phyloP scores from a whole-genome alignment of 495 filamentous ascomycete species.

The Neurospora sp. region DNA sequence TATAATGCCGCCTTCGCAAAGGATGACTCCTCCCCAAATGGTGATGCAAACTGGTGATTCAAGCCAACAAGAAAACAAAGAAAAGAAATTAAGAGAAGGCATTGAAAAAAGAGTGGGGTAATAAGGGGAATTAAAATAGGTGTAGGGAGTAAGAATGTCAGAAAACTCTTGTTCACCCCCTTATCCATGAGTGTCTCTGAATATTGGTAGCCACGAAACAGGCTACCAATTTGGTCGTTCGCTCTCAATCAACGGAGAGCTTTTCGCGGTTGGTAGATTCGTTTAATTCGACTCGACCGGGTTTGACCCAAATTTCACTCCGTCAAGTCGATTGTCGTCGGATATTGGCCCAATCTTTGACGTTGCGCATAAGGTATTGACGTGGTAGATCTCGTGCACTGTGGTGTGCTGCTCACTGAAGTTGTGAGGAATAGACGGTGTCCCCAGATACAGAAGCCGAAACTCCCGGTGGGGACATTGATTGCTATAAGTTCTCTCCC shows the following conservation, averaged over 20 bases:
- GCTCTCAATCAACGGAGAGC: background rate
- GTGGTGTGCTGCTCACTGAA: slow-evolving; percentile 18
- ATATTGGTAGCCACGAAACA: background rate
- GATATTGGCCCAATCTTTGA: background rate
- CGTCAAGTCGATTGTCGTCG: background rate
- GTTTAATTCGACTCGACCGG: background rate
- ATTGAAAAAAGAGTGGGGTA: background rate
- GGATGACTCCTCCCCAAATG: background rate
- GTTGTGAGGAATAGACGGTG: slow-evolving; percentile 34
- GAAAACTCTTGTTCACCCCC: background rate
- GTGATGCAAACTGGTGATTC: background rate
- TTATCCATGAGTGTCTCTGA: background rate
- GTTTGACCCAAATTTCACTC: background rate
- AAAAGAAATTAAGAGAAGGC: background rate
- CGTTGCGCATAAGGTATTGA: background rate
- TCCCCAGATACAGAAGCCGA: slow-evolving; percentile 43
- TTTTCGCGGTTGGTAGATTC: background rate
- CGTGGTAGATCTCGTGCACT: background rate
- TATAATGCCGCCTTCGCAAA: background rate
- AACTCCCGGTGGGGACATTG: slow-evolving; percentile 41
- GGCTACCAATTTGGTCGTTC: background rate
- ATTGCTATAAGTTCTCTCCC: slow-evolving; percentile 44
- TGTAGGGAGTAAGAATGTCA: background rate
- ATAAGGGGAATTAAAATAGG: background rate
- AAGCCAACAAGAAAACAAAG: background rate